Evolutionary conservation across 2,329 filamentous ascomycete species (phyloP).

Genomic region (Pyrenochaeta sp.): DNA sequence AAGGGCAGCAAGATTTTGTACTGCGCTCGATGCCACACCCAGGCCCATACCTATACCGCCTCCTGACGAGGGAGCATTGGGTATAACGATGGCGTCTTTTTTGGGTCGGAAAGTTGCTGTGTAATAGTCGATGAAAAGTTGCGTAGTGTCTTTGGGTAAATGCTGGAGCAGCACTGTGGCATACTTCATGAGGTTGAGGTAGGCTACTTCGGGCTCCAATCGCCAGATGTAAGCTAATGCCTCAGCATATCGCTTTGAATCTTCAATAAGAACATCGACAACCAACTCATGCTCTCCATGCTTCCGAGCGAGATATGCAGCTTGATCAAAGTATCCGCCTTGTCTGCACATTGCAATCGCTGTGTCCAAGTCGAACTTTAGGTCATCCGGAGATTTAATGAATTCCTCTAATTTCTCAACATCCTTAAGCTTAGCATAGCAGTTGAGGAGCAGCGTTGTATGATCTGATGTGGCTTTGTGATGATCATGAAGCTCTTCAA

Average conservation of each 20-base stretch:
- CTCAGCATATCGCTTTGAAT: constrained; percentile 88
- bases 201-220: constrained; percentile 79
- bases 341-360: constrained; percentile 98
- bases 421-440: constrained; percentile 97
- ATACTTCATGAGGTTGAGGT: constrained; percentile 92
- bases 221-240: constrained; percentile 92
- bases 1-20: constrained; percentile 84
- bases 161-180: constrained; percentile 89
- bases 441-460: constrained; percentile 92
- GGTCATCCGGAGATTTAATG: constrained; percentile 91
- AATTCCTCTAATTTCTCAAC: constrained; percentile 95
- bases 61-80: constrained; percentile 56
- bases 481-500: constrained; percentile 95
- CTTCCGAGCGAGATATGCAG: constrained; percentile 91
- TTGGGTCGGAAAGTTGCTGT: constrained; percentile 82
- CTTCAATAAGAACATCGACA: constrained; percentile 93
- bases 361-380: constrained; percentile 96
- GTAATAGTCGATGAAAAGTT: constrained; percentile 93
- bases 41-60: constrained; percentile 49
- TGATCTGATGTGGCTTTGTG: constrained; percentile 93
- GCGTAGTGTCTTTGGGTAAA: constrained; percentile 80
- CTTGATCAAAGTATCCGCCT: constrained; percentile 95
- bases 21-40: constrained; percentile 70
- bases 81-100: constrained; percentile 64
- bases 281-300: constrained; percentile 94